Evolutionary conservation across 2,329 filamentous ascomycete genomes (phyloP).

Genomic region (Pestalotiopsis sp.): DNA sequence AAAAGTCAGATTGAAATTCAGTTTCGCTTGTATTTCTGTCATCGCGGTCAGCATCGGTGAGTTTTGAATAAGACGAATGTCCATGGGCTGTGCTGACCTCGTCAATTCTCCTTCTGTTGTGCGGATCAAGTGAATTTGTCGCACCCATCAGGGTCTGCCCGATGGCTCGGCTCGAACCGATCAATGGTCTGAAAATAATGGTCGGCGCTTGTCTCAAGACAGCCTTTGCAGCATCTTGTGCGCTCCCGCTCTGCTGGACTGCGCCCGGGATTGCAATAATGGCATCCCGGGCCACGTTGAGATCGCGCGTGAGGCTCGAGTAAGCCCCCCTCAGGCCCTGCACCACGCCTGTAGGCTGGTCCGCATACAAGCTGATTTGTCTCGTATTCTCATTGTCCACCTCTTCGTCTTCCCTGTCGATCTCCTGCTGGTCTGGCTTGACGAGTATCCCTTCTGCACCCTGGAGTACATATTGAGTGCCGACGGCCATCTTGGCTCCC

Average conservation of each 20-base stretch:
- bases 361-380: conserved; percentile 87
- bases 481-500: conserved; percentile 91
- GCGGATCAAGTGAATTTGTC: conserved; percentile 86
- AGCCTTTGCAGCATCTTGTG: conserved; percentile 77
- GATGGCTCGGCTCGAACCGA: conserved; percentile 86
- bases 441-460: conserved; percentile 81
- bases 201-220: conserved; percentile 86
- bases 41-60: conserved; percentile 15
- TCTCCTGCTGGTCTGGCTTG: conserved; percentile 41
- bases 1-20: conserved; percentile 21
- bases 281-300: conserved; percentile 85
- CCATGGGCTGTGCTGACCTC: conserved; percentile 70
- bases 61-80: not conserved
- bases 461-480: conserved; percentile 90
- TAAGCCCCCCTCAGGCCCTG: conserved; percentile 86
- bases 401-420: conserved; percentile 60
- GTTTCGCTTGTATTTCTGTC: conserved; percentile 53
- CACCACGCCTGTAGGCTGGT: conserved; percentile 87
- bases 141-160: conserved; percentile 90
- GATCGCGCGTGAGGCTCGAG: conserved; percentile 79
- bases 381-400: conserved; percentile 71
- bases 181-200: conserved; percentile 85
- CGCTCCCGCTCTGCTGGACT: conserved; percentile 82
- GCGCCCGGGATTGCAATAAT: conserved; percentile 94
- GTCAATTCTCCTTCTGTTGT: conserved; percentile 78